phyloP scores from a whole-genome alignment of 768 basidiomycete species.

The Cystobasidium onofrii region DNA sequence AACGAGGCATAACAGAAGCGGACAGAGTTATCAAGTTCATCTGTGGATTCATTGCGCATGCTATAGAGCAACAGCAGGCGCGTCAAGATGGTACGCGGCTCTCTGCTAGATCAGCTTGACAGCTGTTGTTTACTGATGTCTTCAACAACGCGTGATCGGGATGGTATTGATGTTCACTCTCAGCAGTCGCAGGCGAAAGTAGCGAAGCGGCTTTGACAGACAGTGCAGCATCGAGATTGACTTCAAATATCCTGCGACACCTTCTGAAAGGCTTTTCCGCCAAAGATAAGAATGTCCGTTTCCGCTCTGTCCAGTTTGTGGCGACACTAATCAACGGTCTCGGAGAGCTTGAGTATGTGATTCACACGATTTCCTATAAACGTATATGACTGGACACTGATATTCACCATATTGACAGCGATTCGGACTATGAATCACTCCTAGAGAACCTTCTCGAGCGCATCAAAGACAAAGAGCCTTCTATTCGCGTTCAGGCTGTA shows the following conservation, averaged over 20 bases:
- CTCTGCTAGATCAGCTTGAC: background rate
- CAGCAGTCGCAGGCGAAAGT: conserved; percentile 28
- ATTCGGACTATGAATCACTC: conserved; percentile 62
- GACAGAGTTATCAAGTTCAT: conserved; percentile 76
- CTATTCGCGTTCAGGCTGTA: conserved; percentile 69
- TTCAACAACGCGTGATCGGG: background rate
- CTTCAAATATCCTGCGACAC: conserved; percentile 60
- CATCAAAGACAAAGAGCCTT: conserved; percentile 66
- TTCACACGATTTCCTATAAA: no score
- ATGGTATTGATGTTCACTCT: background rate
- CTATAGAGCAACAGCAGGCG: conserved; percentile 55
- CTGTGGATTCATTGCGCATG: conserved; percentile 64
- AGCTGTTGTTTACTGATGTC: background rate
- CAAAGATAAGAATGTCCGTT: conserved; percentile 80
- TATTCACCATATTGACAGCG: no score
- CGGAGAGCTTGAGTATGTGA: conserved; percentile 73
- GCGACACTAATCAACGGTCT: conserved; percentile 70
- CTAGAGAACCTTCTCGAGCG: conserved; percentile 62
- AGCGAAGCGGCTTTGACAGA: conserved; percentile 29
- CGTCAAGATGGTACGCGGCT: conserved; percentile 35
- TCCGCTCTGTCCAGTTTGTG: conserved; percentile 66
- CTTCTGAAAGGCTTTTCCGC: conserved; percentile 69
- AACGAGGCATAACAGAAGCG: conserved; percentile 68
- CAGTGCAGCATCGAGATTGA: conserved; percentile 55
- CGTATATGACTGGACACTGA: no score